Conservation (phyloP, 75 land plant species). For the Selaginella moellendorffii region DNA sequence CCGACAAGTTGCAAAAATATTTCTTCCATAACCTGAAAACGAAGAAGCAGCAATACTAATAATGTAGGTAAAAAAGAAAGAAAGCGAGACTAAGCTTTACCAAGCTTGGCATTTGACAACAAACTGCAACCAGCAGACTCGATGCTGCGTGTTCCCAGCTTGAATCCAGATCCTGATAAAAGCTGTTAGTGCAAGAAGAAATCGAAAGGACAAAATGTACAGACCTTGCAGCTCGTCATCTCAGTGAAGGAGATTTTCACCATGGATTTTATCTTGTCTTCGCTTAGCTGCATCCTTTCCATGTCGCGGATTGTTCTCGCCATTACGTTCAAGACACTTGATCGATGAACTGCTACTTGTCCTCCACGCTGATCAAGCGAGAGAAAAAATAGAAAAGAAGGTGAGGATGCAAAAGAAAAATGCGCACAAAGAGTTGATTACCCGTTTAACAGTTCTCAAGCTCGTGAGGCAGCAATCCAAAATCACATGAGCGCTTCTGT, state of each 20-base stretch:
- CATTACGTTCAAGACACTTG: conserved; percentile 76
- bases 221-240: conserved; percentile 71
- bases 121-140: conserved; percentile 72
- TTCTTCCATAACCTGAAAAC: conserved; percentile 81
- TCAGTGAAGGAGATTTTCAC: conserved; percentile 61
- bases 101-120: conserved; percentile 71
- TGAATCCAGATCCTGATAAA: conserved; percentile 47
- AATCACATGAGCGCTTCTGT: background rate
- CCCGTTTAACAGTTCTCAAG: conserved; percentile 39
- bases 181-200: background rate
- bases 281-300: conserved; percentile 50
- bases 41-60: background rate
- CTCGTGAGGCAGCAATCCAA: background rate
- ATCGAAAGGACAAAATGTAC: background rate
- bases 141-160: conserved; percentile 94
- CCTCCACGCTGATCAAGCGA: conserved; percentile 45
- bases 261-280: conserved; percentile 46
- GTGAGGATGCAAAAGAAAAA: background rate
- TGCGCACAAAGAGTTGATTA: background rate
- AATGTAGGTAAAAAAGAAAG: background rate
- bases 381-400: background rate
- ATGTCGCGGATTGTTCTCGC: conserved; percentile 58
- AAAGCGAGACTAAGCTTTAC: conserved; percentile 26
- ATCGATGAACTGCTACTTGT: conserved; percentile 36
- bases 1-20: conserved; percentile 65